Conservation (phyloP, 257 asterid genomes). For the Jacaranda mimosifolia region DNA sequence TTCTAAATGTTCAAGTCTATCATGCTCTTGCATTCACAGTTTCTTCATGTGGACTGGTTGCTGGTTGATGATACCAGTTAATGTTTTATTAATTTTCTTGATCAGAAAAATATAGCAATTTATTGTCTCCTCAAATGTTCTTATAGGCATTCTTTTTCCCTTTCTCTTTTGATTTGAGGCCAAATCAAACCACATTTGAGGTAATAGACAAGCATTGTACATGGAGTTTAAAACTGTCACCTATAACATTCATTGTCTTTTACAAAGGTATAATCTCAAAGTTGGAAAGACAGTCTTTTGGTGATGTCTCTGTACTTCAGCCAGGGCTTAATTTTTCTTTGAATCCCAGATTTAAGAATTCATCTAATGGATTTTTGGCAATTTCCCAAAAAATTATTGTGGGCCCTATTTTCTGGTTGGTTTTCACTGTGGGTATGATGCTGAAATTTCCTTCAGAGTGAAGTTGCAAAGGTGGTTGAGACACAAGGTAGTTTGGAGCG, state of each 20-base stretch:
- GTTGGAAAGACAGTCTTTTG: slow-evolving; percentile 4
- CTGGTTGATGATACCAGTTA: background rate
- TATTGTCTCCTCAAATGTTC: background rate
- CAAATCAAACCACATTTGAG: background rate
- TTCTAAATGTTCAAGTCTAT: too few relatives aligned
- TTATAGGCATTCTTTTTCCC: background rate
- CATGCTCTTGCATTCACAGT: too few relatives aligned
- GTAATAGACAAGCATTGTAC: background rate
- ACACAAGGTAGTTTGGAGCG: slow-evolving; percentile 86
- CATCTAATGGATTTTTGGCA: slow-evolving; percentile 12
- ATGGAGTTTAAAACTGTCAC: slow-evolving; percentile 20
- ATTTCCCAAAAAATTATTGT: background rate
- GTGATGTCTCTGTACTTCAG: slow-evolving; percentile 17
- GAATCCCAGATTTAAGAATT: background rate
- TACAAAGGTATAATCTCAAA: slow-evolving; percentile 3
- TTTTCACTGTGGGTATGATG: slow-evolving; percentile 11
- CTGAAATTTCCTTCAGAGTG: slow-evolving; percentile 60
- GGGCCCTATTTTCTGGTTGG: slow-evolving; percentile 16
- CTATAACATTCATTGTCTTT: background rate
- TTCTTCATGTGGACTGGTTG: too few relatives aligned
- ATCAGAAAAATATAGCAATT: background rate
- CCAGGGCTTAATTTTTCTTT: slow-evolving; percentile 1
- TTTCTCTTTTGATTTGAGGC: background rate
- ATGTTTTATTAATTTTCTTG: background rate
- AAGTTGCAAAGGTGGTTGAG: slow-evolving; percentile 93